Conservation (phyloP, 306 rosid species). For the Arachis stenosperma region DNA sequence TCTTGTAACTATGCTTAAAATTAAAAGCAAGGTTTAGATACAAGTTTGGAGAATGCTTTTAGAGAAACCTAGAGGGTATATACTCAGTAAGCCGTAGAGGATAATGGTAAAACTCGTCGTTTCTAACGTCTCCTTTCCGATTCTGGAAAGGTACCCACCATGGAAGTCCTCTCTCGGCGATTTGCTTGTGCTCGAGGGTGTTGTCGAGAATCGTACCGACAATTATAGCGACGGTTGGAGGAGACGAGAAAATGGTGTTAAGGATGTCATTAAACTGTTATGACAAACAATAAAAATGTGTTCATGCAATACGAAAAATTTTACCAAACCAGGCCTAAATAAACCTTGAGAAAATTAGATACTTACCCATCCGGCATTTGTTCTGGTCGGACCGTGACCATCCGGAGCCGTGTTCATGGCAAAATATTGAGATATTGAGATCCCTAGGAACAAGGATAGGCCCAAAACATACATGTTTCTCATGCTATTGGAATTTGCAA, state of each 20-base stretch:
- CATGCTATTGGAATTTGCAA: constrained; percentile 72
- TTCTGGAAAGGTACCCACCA: constrained; percentile 90
- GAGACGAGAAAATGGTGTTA: constrained; percentile 89
- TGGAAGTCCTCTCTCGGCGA: constrained; percentile 72
- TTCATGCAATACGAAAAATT: not conserved
- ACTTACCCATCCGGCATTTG: constrained; percentile 90
- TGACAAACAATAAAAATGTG: constrained; percentile 21
- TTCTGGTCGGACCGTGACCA: constrained; percentile 87
- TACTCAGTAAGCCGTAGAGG: constrained; percentile 70
- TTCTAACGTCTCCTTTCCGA: constrained; percentile 78
- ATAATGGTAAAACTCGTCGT: constrained; percentile 70
- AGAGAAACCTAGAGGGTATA: constrained; percentile 69
- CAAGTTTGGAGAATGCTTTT: constrained; percentile 14
- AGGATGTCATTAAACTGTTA: constrained; percentile 82
- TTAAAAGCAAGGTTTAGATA: constrained; percentile 18
- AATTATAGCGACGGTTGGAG: constrained; percentile 80
- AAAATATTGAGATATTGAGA: constrained; percentile 92
- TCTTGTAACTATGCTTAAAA: constrained; percentile 14
- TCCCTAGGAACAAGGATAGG: constrained; percentile 78
- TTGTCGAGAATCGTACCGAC: constrained; percentile 84
- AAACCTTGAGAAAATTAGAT: not conserved
- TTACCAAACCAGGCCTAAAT: too few species aligned
- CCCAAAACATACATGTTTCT: constrained; percentile 86
- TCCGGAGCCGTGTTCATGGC: constrained; percentile 55
- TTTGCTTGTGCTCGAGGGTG: constrained; percentile 64